A percentile compares a stretch with the other conserved stretches of the same genome.
Conservation (phyloP, 2,329 filamentous ascomycete species). For the Hymenoscyphus infarciens region DNA sequence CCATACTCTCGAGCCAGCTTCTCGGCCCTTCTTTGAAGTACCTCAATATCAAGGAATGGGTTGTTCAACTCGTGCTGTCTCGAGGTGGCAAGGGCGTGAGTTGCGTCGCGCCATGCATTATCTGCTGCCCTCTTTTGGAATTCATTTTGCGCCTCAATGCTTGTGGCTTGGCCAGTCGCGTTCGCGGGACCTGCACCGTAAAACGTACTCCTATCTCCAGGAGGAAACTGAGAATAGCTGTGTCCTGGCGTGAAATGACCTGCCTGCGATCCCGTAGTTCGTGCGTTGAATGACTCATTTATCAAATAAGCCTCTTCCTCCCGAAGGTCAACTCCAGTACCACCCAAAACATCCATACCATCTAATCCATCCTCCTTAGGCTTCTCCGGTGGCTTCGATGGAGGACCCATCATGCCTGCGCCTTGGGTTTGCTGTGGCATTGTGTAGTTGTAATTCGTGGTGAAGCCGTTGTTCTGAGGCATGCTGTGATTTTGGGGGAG, state of each 20-base stretch:
- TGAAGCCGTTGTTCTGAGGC: conserved; percentile 2
- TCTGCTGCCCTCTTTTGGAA: conserved; percentile 63
- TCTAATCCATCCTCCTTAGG: conserved; percentile 62
- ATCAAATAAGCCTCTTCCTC: conserved; percentile 79
- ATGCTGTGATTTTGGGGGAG: conserved; percentile 4
- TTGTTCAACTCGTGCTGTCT: conserved; percentile 56
- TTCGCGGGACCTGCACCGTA: conserved; percentile 65
- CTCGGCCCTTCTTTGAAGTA: conserved; percentile 43
- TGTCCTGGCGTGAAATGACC: conserved; percentile 40
- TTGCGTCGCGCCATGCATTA: conserved; percentile 63
- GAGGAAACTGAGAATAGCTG: conserved; percentile 53
- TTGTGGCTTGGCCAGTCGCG: conserved; percentile 50
- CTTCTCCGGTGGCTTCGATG: conserved; percentile 56
- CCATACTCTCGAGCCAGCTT: conserved; percentile 58
- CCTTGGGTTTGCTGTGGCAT: conserved; percentile 35
- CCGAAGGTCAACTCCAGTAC: conserved; percentile 80
- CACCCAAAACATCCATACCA: conserved; percentile 76
- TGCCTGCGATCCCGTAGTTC: conserved; percentile 40
- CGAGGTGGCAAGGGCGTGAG: conserved; percentile 49
- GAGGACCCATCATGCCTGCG: conserved; percentile 51
- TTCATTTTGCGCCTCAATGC: conserved; percentile 54
- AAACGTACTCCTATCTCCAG: conserved; percentile 54
- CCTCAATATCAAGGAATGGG: conserved; percentile 42
- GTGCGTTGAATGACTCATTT: conserved; percentile 48
- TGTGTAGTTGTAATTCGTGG: conserved; percentile 28